Conservation (phyloP, 2,329 filamentous ascomycete genomes). For the Mycocentrospora acerina region DNA sequence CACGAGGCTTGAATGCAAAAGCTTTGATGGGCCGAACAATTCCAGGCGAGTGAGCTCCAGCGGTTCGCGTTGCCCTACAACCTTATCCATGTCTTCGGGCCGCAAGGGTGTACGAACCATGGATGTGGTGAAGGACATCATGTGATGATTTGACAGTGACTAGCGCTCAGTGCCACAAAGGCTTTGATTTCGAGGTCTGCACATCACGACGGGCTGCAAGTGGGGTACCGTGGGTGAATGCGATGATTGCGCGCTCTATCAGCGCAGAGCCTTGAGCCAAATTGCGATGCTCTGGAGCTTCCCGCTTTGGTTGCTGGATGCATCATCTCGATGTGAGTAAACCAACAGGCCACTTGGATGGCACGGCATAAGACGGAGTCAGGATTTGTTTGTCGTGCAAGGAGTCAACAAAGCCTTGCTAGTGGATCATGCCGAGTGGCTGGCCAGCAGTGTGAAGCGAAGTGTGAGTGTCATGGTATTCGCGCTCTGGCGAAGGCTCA, state of each 20-base stretch:
- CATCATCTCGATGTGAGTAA: not conserved
- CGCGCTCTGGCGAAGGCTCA: too few species aligned
- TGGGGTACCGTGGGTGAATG: conserved; percentile 13
- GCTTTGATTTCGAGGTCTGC: conserved; percentile 26
- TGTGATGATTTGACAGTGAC: not conserved
- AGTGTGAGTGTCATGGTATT: too few species aligned
- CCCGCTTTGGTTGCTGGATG: not conserved
- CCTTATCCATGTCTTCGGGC: conserved; percentile 39
- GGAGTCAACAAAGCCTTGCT: conserved; percentile 2
- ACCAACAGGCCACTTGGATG: conserved; percentile 4
- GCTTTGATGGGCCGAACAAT: conserved; percentile 14
- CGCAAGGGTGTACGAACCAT: conserved; percentile 34
- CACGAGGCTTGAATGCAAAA: conserved; percentile 3
- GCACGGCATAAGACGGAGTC: conserved; percentile 7
- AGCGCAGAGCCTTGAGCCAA: conserved; percentile 3
- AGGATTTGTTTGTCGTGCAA: not conserved
- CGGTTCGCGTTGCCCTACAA: conserved; percentile 30
- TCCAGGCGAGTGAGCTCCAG: conserved; percentile 17
- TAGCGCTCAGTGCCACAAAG: not conserved
- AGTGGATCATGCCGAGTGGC: too few species aligned
- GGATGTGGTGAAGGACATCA: conserved; percentile 12
- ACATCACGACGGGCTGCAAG: conserved; percentile 20
- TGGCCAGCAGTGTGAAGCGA: too few species aligned
- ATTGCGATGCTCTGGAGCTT: conserved; percentile 9
- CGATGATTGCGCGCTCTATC: not conserved